A percentile compares a stretch with the other conserved stretches of the same genome.
Conservation (phyloP, 202 grass and related monocot species). For the Panicum virgatum region DNA sequence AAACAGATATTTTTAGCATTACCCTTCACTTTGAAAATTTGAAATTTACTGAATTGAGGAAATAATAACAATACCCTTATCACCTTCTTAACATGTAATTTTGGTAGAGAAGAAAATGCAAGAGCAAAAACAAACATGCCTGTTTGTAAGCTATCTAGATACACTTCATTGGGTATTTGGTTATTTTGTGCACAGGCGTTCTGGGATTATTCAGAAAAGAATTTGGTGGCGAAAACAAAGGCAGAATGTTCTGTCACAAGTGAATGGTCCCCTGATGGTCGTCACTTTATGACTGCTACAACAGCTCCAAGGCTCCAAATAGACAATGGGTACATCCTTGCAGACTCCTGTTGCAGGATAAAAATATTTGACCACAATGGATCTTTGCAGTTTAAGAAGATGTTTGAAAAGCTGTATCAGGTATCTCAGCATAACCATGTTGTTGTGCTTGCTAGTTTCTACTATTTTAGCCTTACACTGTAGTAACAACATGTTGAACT, state of each 20-base stretch:
- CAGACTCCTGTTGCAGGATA: conserved; percentile 60
- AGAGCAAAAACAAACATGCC: neutral
- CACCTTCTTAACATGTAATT: conserved; percentile 1
- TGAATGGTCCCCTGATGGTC: conserved; percentile 94
- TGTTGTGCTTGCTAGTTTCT: neutral
- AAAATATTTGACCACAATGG: conserved; percentile 91
- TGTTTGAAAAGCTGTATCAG: conserved; percentile 94
- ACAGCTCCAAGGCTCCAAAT: conserved; percentile 96
- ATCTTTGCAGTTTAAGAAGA: conserved; percentile 85
- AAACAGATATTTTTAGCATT: conserved; percentile 5
- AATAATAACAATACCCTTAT: neutral
- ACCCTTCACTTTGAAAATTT: neutral
- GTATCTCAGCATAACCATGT: conserved; percentile 38
- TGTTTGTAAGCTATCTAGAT: conserved; percentile 9
- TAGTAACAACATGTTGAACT: neutral
- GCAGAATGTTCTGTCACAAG: conserved; percentile 95
- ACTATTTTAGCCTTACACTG: neutral
- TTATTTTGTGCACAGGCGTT: conserved; percentile 61
- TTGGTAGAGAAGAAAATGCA: neutral
- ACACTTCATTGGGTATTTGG: neutral
- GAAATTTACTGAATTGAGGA: neutral
- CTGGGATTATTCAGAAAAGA: conserved; percentile 92
- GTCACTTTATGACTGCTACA: conserved; percentile 93
- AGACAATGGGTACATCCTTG: conserved; percentile 81
- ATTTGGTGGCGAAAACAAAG: conserved; percentile 78